Conservation (phyloP, 192 early-diverging fungal genomes). For the Paraglomus brasilianum region DNA sequence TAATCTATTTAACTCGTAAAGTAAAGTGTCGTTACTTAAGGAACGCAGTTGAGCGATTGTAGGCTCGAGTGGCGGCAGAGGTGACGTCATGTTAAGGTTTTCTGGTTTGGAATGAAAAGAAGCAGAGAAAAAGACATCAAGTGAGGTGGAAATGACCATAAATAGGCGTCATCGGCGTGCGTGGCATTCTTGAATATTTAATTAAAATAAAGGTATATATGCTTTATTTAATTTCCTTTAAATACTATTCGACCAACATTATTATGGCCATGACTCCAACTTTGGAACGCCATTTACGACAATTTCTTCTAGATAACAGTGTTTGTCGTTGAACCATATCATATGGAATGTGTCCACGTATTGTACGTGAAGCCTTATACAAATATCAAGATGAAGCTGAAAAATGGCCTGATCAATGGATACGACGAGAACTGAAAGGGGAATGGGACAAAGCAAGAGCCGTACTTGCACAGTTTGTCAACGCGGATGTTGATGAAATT, state of each 20-base stretch:
- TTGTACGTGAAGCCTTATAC: constrained; percentile 30
- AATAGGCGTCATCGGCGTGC: too few species aligned
- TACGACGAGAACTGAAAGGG: constrained; percentile 41
- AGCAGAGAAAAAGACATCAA: not conserved
- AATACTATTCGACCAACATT: too few species aligned
- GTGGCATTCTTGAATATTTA: too few species aligned
- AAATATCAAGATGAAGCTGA: constrained; percentile 37
- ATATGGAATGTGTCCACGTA: constrained; percentile 47
- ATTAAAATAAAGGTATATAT: too few species aligned
- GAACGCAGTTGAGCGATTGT: constrained; percentile 9
- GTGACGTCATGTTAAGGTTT: not conserved
- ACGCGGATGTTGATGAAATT: constrained; percentile 51
- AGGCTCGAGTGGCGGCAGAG: constrained; percentile 23
- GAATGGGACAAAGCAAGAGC: constrained; percentile 37
- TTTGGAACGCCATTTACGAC: constrained; percentile 35
- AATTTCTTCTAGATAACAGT: constrained; percentile 53
- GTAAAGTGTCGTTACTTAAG: constrained; percentile 34
- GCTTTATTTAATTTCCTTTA: too few species aligned
- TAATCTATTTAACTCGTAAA: constrained; percentile 39
- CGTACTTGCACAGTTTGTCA: constrained; percentile 44
- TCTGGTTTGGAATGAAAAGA: not conserved
- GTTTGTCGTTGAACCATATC: constrained; percentile 61
- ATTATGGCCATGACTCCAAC: not conserved
- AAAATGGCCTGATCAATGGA: constrained; percentile 49
- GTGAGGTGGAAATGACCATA: not conserved